Evolutionary conservation across 495 filamentous ascomycete genomes (phyloP), one percentile per base, ranked within the genome.

Genomic region (Lepraria neglecta): DNA sequence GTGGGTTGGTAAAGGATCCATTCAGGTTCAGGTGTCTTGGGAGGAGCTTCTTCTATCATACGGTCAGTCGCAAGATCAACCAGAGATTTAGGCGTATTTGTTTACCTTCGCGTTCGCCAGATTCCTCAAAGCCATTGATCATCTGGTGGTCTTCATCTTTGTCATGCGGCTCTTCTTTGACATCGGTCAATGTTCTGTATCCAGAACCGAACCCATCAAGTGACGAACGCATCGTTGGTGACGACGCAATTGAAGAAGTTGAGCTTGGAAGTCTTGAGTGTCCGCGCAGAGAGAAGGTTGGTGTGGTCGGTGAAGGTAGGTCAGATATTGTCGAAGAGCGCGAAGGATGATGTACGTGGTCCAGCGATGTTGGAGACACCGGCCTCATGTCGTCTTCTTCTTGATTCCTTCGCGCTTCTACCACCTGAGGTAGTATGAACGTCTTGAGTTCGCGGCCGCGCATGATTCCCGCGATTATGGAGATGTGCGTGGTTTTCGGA

Each of bases 231-330:
- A 78, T 67, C 14, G 75, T 73, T 19, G 77, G 72, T 28, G 78
- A 78, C 5, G 82, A 82, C 40, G 81, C 78, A 17, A 86, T 69
- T 15, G 84, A 86, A 1, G 84, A 87, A 55, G 72, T 80, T 6
- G 84, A 85, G 71, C 84, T 87, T 7, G 61, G 66, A n/a, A 65
- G 64, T 42, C 67, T 59, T 0, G 64, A 61, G 59, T 67, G 67
- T 27, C 65, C 63, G 21, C 67, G 61, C 19, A 56, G 2, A 17
- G 67, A 69, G 48, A 65, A 67, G 9, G 67, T 67, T 31, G 67
- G 63, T 17, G 67, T 68, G 30, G 43, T 65, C 6, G 65, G 65
- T 35, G 67, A 68, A 24, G 66, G 46, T 0, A 46, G 31, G 19
- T 69, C 67, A 28, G 64, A 67, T 17, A 65, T 47, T 12, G 57